These are phyloP conservation scores for Endocladia muricata DNA, from an alignment of 31 red algal species.

Conservation along the genomic window DNA sequence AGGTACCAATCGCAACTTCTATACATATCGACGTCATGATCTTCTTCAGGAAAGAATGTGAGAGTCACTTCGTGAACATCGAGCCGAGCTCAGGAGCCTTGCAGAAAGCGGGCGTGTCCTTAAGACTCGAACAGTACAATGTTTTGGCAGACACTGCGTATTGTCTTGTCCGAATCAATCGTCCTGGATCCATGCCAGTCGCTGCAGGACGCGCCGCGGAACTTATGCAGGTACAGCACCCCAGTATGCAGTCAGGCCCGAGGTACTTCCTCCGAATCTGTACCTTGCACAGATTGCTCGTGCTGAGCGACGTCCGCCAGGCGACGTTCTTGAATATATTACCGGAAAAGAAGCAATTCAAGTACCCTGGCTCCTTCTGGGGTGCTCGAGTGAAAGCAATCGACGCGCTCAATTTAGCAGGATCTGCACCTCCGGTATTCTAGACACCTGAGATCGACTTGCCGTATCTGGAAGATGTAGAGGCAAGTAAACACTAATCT, in stretches of 20 bases:
- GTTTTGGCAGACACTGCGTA: conserved; percentile 7
- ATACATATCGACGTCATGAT: conserved; percentile 53
- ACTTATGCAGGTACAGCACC: background rate
- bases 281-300: conserved; percentile 3
- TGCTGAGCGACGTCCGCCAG: background rate
- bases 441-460: conserved; percentile 6
- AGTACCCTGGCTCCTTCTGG: background rate
- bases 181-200: background rate
- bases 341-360: background rate
- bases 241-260: conserved; percentile 16
- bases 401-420: background rate
- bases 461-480: background rate
- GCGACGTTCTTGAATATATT: background rate
- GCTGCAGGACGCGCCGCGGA: background rate
- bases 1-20: conserved; percentile 7
- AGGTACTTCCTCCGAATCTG: conserved; percentile 2
- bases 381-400: background rate
- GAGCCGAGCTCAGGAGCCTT: background rate
- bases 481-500: conserved; percentile 19
- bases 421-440: background rate
- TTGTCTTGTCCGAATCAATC: conserved; percentile 18
- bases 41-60: conserved; percentile 16
- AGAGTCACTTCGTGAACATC: conserved; percentile 17
- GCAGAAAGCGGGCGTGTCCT: background rate
- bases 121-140: conserved; percentile 9